Base-by-base conservation (phyloP, 2,329 filamentous ascomycete species). In the Fusarium clavum region DNA sequence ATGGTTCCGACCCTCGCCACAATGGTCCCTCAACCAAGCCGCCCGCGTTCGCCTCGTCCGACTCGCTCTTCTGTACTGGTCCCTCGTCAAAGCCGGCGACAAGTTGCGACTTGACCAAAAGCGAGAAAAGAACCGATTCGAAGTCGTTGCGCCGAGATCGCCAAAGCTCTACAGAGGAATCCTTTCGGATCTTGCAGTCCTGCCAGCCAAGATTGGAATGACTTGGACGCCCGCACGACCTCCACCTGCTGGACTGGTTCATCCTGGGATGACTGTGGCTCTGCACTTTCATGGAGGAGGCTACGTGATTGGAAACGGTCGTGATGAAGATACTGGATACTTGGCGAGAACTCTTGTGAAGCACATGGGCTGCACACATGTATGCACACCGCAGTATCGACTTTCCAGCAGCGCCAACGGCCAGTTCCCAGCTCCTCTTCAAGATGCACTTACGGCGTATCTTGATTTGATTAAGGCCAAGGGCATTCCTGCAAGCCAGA, bases 301-400 rank as follows among this genome's bases (percentile, higher is more conserved):
- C 3, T 73, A 56, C 8, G 71, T 72, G 1, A 73, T 73, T 46
- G 71, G 71, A 2, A 73, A 64, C 4, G 71, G 71, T 1, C 71
- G 71, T 1, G 71, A 73, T 22, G 58, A 70, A 34, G 71, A 73
- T 51, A 73, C 71, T 10, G 71, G 71, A 0, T 68, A 46, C 10
- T 29, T 73, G 10, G 61, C 71, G 1, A 57, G 22, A 9, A 62
- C 66, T 11, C 41, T 73, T 5, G 56, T 72, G 4, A 51, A 44
- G 27, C 40, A 65, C 6, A 68, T 71, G 61, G 71, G 71, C 1
- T 73, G 68, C 27, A 73, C 68, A 13, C 71, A 73, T 34, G 71
- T 73, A 10, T 73, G 71, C 51, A 59, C 71, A 3, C 71, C 71
- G 2, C 71, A 73, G 8, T 73, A 73, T 16, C 71, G 71, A 1